phyloP scores from a whole-genome alignment of 2,329 filamentous ascomycete species.

The Xylariaceae sp. region DNA sequence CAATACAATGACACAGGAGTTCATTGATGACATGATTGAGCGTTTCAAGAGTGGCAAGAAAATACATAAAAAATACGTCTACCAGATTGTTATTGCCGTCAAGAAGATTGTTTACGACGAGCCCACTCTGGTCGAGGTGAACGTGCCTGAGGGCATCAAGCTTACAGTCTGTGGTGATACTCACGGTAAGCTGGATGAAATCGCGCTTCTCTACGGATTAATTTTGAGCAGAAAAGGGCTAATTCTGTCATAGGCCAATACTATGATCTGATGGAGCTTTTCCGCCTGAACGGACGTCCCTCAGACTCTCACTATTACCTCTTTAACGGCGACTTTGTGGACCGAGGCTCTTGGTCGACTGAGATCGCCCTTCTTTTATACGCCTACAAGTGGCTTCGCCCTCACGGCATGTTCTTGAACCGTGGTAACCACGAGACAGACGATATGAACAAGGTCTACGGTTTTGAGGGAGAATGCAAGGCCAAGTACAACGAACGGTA shows the following conservation, averaged over 20 bases:
- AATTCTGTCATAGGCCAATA: conserved; percentile 67
- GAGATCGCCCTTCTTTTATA: conserved; percentile 92
- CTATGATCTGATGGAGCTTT: conserved; percentile 95
- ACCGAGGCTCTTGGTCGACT: conserved; percentile 96
- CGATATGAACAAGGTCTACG: conserved; percentile 98
- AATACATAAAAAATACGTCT: conserved; percentile 93
- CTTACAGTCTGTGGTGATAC: conserved; percentile 97
- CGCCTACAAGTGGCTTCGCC: conserved; percentile 93
- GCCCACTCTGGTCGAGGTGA: conserved; percentile 93
- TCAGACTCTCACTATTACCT: conserved; percentile 85
- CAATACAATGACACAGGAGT: conserved; percentile 88
- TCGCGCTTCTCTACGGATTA: not conserved
- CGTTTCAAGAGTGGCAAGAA: conserved; percentile 95
- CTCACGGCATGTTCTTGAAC: conserved; percentile 87
- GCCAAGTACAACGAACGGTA: conserved; percentile 89
- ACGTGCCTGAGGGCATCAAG: conserved; percentile 68
- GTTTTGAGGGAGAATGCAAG: conserved; percentile 97
- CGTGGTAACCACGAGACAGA: conserved; percentile 98
- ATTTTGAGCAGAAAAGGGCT: conserved; percentile 12
- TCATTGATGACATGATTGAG: conserved; percentile 95
- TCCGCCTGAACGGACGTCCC: conserved; percentile 82
- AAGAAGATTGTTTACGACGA: conserved; percentile 88
- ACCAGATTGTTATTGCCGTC: conserved; percentile 88
- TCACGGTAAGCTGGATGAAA: conserved; percentile 58
- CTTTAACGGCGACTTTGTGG: conserved; percentile 98